Conservation (phyloP, 1,139 yeast species). For the Saccharomyces hybrid region DNA sequence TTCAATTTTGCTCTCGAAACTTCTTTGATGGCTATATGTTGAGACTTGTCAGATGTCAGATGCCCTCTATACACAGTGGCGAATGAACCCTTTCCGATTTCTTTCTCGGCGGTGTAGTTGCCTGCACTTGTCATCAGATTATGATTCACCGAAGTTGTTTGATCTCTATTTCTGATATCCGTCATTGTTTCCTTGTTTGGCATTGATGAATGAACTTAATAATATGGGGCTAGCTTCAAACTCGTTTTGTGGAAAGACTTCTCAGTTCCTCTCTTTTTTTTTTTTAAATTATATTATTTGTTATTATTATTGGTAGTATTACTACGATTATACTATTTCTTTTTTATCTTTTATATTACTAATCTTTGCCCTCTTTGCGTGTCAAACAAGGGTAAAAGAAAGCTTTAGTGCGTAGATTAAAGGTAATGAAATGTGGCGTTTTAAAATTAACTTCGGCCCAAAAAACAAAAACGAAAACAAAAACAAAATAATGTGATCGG, state of each 20-base stretch:
- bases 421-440: background rate
- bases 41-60: constrained; percentile 21
- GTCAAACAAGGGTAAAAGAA: background rate
- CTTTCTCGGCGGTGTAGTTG: constrained; percentile 33
- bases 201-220: background rate
- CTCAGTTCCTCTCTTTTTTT: background rate
- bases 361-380: background rate
- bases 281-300: background rate
- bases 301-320: background rate
- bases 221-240: background rate
- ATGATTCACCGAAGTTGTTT: constrained; percentile 5
- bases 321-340: background rate
- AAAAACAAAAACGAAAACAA: background rate
- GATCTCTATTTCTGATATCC: background rate
- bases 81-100: constrained; percentile 91
- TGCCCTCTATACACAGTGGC: constrained; percentile 83
- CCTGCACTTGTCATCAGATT: constrained; percentile 13
- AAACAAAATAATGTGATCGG: background rate
- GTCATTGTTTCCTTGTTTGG: background rate
- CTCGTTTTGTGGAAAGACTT: background rate
- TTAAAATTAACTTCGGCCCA: background rate
- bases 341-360: background rate
- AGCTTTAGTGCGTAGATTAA: background rate
- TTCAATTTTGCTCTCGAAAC: constrained; percentile 77
- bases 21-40: constrained; percentile 64